A percentile compares a stretch with the other conserved stretches of the same genome.
These are phyloP conservation scores for Melaleuca alternifolia DNA, from an alignment of 345 rosid genomes.

Conservation along the genomic window DNA sequence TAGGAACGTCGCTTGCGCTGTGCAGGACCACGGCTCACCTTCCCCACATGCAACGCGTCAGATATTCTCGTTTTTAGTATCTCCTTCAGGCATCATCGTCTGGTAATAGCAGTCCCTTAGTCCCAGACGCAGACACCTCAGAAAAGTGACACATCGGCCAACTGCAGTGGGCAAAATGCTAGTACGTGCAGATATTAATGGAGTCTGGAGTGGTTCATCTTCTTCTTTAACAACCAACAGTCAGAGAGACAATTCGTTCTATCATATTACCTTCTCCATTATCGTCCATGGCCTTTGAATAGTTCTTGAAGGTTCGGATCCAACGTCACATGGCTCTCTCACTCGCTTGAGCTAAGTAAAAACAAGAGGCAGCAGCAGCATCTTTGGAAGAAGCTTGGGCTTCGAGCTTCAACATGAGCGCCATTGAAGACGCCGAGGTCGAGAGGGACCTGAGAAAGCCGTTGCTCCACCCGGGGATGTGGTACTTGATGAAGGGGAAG, in stretches of 20 bases:
- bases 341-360: not conserved
- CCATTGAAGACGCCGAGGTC: slow-evolving; percentile 43
- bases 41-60: not conserved
- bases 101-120: not conserved
- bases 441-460: slow-evolving; percentile 44
- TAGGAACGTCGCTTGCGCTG: not conserved
- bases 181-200: not conserved
- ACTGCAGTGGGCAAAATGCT: not conserved
- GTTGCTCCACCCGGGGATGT: slow-evolving; percentile 58
- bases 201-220: not conserved
- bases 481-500: slow-evolving; percentile 42
- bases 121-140: not conserved
- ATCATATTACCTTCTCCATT: not conserved
- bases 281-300: not conserved
- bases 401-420: slow-evolving; percentile 23
- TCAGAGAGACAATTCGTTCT: not conserved
- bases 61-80: not conserved
- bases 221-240: not conserved
- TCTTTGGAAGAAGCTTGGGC: not conserved
- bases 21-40: not conserved
- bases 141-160: not conserved
- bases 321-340: not conserved
- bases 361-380: not conserved
- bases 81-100: not conserved
- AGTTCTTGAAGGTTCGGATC: not conserved